Conservation (phyloP, 331 rosid species). For the Prunus yedoensis region DNA sequence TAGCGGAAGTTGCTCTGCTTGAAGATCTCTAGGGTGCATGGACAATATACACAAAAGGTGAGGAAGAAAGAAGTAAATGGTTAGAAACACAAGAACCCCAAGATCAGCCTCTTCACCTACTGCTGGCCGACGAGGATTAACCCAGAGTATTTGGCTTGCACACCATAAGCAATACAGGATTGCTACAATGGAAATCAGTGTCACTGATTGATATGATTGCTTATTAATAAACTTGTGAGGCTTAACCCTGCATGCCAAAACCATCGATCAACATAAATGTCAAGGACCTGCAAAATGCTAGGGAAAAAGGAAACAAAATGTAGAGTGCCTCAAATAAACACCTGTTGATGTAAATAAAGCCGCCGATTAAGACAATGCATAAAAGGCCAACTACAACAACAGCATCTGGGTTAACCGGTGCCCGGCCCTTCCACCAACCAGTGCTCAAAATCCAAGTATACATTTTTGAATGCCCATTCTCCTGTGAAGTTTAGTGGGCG, state of each 20-base stretch:
- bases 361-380: slow-evolving; percentile 56
- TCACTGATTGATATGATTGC: slow-evolving; percentile 52
- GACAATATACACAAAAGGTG: slow-evolving; percentile 68
- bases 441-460: slow-evolving; percentile 92
- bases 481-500: slow-evolving; percentile 41
- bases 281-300: slow-evolving; percentile 11
- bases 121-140: slow-evolving; percentile 65
- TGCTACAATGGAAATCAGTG: slow-evolving; percentile 52
- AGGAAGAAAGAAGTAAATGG: slow-evolving; percentile 63
- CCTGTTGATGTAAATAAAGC: slow-evolving; percentile 85
- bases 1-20: slow-evolving; percentile 49
- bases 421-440: slow-evolving; percentile 86
- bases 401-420: slow-evolving; percentile 81
- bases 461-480: slow-evolving; percentile 71
- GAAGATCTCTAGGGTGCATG: slow-evolving; percentile 53
- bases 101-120: slow-evolving; percentile 93
- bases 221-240: slow-evolving; percentile 42
- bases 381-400: slow-evolving; percentile 56
- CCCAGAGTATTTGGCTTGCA: slow-evolving; percentile 62
- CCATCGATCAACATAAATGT: slow-evolving; percentile 17
- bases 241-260: slow-evolving; percentile 53
- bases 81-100: slow-evolving; percentile 68
- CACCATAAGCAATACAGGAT: slow-evolving; percentile 80
- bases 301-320: not conserved
- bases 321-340: slow-evolving; percentile 10